Conservation (phyloP, 192 early-diverging fungal genomes). For the Coemansia sp. region DNA sequence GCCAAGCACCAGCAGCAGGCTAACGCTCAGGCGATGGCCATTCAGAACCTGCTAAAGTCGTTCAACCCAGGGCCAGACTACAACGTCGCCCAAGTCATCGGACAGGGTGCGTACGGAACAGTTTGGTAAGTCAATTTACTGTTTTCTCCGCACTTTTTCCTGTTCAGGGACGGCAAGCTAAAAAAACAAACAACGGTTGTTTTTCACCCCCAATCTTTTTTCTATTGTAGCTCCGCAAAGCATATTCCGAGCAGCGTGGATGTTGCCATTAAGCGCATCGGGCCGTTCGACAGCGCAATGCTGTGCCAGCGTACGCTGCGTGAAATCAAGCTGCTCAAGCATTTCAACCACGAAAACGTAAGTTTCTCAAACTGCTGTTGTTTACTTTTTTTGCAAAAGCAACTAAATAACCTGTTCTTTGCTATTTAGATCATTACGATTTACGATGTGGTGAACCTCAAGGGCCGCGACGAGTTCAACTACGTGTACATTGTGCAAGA, state of each 20-base stretch:
- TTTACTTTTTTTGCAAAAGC: not conserved
- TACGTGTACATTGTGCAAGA: slow-evolving; percentile 64
- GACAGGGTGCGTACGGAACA: slow-evolving; percentile 91
- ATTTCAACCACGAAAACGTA: slow-evolving; percentile 85
- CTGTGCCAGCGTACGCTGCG: slow-evolving; percentile 78
- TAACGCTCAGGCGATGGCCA: slow-evolving; percentile 41
- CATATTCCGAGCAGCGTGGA: slow-evolving; percentile 77
- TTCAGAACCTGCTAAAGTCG: slow-evolving; percentile 55
- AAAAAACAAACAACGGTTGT: not conserved
- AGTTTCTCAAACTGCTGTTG: not conserved
- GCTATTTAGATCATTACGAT: slow-evolving; percentile 48
- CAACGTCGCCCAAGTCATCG: slow-evolving; percentile 80
- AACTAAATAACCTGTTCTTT: not conserved
- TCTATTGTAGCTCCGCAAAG: slow-evolving; percentile 66
- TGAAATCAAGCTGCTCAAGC: slow-evolving; percentile 83
- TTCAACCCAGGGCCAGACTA: slow-evolving; percentile 84
- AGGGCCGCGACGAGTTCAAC: slow-evolving; percentile 48
- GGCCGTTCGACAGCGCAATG: slow-evolving; percentile 82
- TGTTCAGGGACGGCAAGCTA: not conserved
- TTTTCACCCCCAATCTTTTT: slow-evolving; percentile 2
- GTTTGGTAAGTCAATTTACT: slow-evolving; percentile 70
- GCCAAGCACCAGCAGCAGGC: slow-evolving; percentile 52
- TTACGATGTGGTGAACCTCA: slow-evolving; percentile 53
- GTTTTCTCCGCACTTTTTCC: not conserved
- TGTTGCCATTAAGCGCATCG: slow-evolving; percentile 92